These are phyloP conservation scores for Penicillium chermesinum DNA, from an alignment of 495 filamentous ascomycete genomes.

Conservation along the genomic window DNA sequence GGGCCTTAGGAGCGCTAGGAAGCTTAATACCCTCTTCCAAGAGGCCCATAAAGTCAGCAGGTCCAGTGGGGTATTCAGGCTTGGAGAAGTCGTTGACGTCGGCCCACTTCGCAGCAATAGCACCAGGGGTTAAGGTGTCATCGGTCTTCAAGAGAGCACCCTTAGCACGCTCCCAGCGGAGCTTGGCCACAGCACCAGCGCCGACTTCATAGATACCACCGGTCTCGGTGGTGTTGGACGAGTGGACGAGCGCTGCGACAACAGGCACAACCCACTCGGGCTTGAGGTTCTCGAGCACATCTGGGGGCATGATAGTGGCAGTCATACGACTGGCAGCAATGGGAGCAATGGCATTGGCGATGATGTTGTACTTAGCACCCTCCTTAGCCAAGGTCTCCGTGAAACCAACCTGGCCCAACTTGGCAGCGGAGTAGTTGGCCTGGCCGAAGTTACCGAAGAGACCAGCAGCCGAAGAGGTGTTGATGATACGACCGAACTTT, in stretches of 20 bases:
- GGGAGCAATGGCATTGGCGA: constrained; percentile 92
- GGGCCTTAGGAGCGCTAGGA: constrained; percentile 64
- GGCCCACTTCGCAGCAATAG: constrained; percentile 84
- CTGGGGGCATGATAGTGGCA: constrained; percentile 93
- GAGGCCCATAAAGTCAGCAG: constrained; percentile 81
- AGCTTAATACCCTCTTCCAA: constrained; percentile 83
- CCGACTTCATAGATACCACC: constrained; percentile 92
- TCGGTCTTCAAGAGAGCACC: constrained; percentile 90
- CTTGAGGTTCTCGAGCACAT: constrained; percentile 81
- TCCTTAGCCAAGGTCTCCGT: constrained; percentile 98
- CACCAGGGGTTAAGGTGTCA: constrained; percentile 78
- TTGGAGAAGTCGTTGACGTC: constrained; percentile 82
- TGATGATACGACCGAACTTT: constrained; percentile 95
- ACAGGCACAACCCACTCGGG: constrained; percentile 96
- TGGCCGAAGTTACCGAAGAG: constrained; percentile 96
- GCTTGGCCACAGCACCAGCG: constrained; percentile 87
- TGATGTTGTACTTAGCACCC: constrained; percentile 96
- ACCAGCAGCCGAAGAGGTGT: constrained; percentile 91
- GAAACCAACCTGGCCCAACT: constrained; percentile 94
- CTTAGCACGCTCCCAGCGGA: constrained; percentile 91
- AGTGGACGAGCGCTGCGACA: constrained; percentile 84
- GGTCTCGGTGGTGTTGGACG: constrained; percentile 77
- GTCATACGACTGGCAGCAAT: constrained; percentile 98
- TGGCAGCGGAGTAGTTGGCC: constrained; percentile 95
- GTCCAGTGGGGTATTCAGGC: constrained; percentile 77